Evolutionary conservation across 139 green algal genomes (phyloP).

Genomic region (Zygnema circumcarinatum): DNA sequence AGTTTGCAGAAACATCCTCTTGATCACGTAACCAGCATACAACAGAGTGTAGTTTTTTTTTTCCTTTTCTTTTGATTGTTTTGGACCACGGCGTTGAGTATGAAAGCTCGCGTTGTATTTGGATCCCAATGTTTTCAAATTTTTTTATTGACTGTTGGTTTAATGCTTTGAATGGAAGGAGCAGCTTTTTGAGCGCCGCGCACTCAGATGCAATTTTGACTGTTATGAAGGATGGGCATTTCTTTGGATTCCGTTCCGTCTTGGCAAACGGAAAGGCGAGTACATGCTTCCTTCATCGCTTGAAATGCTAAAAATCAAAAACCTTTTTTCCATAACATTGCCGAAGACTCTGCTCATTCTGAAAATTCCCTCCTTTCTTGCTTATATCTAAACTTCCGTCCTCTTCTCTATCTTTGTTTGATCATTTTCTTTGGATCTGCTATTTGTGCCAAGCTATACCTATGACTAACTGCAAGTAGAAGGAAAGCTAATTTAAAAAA

Average conservation of each 20-base stretch:
- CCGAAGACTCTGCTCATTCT: not conserved
- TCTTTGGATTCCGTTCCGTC: slow-evolving; percentile 26
- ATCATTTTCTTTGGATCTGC: not conserved
- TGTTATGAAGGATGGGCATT: slow-evolving; percentile 12
- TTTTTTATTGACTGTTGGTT: not conserved
- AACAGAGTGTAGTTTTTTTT: not conserved
- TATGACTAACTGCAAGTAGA: not conserved
- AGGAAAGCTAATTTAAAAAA: no score
- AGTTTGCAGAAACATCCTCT: not conserved
- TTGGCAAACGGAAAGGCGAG: slow-evolving; percentile 25
- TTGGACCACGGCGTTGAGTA: no score
- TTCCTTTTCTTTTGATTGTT: not conserved
- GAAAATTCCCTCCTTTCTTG: not conserved
- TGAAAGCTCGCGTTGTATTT: no score
- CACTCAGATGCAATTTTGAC: slow-evolving; percentile 14
- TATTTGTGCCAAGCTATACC: not conserved
- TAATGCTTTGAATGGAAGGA: no score
- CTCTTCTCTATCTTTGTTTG: not conserved
- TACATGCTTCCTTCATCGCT: not conserved
- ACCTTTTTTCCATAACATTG: not conserved
- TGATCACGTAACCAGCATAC: not conserved
- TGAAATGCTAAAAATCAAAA: not conserved
- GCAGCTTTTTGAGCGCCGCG: not conserved
- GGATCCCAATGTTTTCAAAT: not conserved
- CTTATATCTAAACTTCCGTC: not conserved